Evolutionary conservation across 1,284 basidiomycete genomes (phyloP), one percentile per base, ranked within the genome.

Genomic region (Paramarasmius palmivorus): DNA sequence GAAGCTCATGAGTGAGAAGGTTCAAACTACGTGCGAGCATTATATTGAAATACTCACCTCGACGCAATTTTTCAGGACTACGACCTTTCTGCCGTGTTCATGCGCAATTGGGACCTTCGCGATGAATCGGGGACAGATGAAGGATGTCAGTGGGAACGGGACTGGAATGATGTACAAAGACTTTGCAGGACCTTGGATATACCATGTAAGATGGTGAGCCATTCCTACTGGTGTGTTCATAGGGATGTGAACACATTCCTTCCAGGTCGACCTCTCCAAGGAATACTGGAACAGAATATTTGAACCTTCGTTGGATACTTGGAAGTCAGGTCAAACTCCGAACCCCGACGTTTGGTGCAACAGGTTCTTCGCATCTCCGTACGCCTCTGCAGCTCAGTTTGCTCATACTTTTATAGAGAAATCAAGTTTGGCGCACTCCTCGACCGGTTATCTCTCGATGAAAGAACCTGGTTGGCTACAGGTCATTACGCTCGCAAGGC

Each of bases 321-420:
- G 94, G 93, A 82, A 89, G 62, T 61, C 70, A 1, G 94, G 93
- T 0, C 67, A 77, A 17, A 95, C 92, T 0, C 96, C 96, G 0
- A 98, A 98, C 68, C 95, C 96, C 0, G 96, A 98, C 65, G 87
- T 98, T 1, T 87, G 84, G 76, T 98, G 96, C 68, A 98, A 99
- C 69, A 82, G 77, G 92, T 92, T 49, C 52, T 74, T 63, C 41
- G 2, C 1, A 10, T 23, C 20, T 37, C 29, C 1, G 3, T 40
- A 1, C 15, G 6, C 23, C 7, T 29, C 35, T 49, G 14, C 41
- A 26, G 25, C 50, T 38, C 26, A 40, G 25, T 35, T 57, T 12
- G 50, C 50, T 36, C 44, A 19, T 25, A 20, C 34, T 45, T 26
- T 20, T 39, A 6, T 53, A 94, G 92, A 63, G 90, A 96, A 68